These are phyloP conservation scores for Apiotrichum veenhuisii DNA, from an alignment of 1,284 basidiomycete genomes.

Conservation along the genomic window DNA sequence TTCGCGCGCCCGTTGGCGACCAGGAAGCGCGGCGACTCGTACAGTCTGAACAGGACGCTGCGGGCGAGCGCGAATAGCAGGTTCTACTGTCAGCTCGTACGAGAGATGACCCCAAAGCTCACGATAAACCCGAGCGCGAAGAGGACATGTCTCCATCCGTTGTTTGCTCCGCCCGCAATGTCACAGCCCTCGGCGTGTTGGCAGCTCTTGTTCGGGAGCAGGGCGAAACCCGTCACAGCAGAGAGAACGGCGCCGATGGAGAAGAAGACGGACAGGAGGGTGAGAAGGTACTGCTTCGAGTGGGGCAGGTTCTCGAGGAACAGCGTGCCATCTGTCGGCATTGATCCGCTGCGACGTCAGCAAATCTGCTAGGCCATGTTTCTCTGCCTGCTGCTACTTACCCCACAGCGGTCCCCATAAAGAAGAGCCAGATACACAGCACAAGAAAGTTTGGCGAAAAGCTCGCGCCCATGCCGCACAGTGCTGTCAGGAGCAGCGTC, in stretches of 20 bases:
- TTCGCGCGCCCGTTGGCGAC: conserved; percentile 74
- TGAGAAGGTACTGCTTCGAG: conserved; percentile 85
- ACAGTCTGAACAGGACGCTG: conserved; percentile 80
- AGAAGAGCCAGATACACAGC: conserved; percentile 76
- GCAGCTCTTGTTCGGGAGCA: conserved; percentile 77
- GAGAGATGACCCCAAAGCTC: conserved; percentile 40
- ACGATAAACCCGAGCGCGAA: conserved; percentile 67
- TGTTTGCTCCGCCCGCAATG: conserved; percentile 61
- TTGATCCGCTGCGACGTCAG: conserved; percentile 57
- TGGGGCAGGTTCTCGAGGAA: conserved; percentile 91
- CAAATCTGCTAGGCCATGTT: background rate
- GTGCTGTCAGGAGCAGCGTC: conserved; percentile 80
- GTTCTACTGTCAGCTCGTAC: conserved; percentile 58
- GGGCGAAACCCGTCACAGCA: conserved; percentile 68
- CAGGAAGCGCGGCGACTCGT: conserved; percentile 89
- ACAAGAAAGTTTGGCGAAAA: conserved; percentile 67
- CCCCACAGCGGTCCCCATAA: conserved; percentile 80
- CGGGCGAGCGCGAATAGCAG: conserved; percentile 79
- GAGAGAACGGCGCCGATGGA: conserved; percentile 82
- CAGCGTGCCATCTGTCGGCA: conserved; percentile 95
- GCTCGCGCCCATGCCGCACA: conserved; percentile 82
- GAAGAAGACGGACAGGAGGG: conserved; percentile 93
- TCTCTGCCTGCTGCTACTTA: conserved; percentile 19
- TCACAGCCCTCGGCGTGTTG: conserved; percentile 50
- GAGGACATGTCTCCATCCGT: conserved; percentile 82